Evolutionary conservation across 306 rosid species (phyloP).

Genomic region (Crotalaria pallida): DNA sequence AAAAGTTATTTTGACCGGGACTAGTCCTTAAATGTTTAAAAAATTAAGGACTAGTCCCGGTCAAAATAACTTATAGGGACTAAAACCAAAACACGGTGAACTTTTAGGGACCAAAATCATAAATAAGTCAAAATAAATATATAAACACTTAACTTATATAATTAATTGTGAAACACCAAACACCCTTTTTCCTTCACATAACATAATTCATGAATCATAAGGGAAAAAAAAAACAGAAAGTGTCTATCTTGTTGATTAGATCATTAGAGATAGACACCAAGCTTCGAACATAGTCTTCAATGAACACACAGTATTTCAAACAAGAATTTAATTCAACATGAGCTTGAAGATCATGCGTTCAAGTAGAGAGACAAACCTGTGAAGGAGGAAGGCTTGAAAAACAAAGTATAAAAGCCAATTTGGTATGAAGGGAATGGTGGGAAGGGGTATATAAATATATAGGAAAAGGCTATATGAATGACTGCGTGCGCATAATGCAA

Average conservation of each 20-base stretch:
- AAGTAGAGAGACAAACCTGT: slow-evolving; percentile 19
- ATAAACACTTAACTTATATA: background rate
- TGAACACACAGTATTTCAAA: background rate
- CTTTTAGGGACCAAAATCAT: too few relatives aligned
- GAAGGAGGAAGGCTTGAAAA: slow-evolving; percentile 3
- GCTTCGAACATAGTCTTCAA: background rate
- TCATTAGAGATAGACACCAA: background rate
- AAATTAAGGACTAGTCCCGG: too few relatives aligned
- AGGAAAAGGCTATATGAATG: background rate
- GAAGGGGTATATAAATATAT: slow-evolving; percentile 13
- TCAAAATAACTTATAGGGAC: too few relatives aligned
- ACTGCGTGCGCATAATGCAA: background rate
- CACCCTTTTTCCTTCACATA: background rate
- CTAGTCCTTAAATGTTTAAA: too few relatives aligned
- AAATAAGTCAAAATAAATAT: background rate
- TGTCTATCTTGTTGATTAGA: background rate
- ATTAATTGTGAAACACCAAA: background rate
- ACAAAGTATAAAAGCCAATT: slow-evolving; percentile 3
- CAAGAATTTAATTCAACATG: background rate
- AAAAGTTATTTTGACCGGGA: too few relatives aligned
- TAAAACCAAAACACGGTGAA: too few relatives aligned
- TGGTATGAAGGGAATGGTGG: background rate
- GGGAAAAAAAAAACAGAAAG: background rate
- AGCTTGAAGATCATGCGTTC: background rate
- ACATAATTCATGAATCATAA: background rate